A percentile compares a stretch with the other conserved stretches of the same genome.
Conservation (phyloP, 2,329 filamentous ascomycete genomes). For the Trichoderma lentiforme region DNA sequence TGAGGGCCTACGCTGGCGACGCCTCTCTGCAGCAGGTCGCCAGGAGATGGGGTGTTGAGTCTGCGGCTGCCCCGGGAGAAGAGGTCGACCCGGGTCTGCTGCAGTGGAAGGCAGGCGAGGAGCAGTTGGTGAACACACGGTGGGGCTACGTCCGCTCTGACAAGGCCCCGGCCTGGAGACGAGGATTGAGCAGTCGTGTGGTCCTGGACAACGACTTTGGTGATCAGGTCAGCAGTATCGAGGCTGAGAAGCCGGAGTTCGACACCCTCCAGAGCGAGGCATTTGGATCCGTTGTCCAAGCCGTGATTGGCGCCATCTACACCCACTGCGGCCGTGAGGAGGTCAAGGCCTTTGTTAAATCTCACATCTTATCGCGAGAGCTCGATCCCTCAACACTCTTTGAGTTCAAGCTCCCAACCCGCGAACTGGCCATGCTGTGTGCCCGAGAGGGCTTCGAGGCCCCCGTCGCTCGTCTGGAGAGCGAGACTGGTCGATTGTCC, state of each 20-base stretch:
- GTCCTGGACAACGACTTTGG: conserved; percentile 85
- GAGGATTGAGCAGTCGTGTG: conserved; percentile 71
- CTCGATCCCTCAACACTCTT: conserved; percentile 77
- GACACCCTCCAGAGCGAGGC: conserved; percentile 74
- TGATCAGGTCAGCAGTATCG: conserved; percentile 44
- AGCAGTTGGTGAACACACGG: conserved; percentile 44
- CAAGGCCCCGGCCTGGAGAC: conserved; percentile 49
- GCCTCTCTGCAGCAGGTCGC: conserved; percentile 71
- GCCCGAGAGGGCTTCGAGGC: conserved; percentile 83
- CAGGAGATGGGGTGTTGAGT: conserved; percentile 86
- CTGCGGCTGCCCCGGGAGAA: conserved; percentile 77
- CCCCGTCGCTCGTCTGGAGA: conserved; percentile 81
- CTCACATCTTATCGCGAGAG: conserved; percentile 78
- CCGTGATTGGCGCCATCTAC: conserved; percentile 81
- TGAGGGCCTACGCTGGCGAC: conserved; percentile 78
- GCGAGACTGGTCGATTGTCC: conserved; percentile 83
- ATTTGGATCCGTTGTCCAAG: conserved; percentile 73
- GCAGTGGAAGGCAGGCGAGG: conserved; percentile 63
- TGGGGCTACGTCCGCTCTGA: conserved; percentile 55
- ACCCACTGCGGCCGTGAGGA: conserved; percentile 75
- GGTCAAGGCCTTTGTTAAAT: conserved; percentile 77
- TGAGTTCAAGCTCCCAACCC: conserved; percentile 76
- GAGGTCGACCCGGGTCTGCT: conserved; percentile 91
- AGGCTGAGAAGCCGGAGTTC: conserved; percentile 29
- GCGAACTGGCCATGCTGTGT: conserved; percentile 80